Percentiles rank a stretch among this genome's conserved stretches.
These are phyloP conservation scores for Candida suzukii DNA, from an alignment of 805 yeast species.

Conservation along the genomic window DNA sequence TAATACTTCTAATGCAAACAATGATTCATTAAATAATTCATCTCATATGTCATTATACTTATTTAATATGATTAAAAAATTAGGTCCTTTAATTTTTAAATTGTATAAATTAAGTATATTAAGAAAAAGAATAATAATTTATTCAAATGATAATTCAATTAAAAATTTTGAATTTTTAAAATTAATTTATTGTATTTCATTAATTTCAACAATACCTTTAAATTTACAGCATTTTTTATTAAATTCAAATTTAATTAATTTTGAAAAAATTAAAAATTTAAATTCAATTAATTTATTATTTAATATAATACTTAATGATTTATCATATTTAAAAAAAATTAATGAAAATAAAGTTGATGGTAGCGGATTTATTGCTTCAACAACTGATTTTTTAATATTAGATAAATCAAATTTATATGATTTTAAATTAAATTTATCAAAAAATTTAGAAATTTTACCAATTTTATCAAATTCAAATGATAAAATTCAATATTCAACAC, in stretches of 20 bases:
- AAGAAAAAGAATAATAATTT: constrained; percentile 48
- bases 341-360: constrained; percentile 8
- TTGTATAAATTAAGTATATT: constrained; percentile 58
- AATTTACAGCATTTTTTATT: constrained; percentile 30
- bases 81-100: constrained; percentile 62
- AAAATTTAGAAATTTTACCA: constrained; percentile 3
- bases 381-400: constrained; percentile 60
- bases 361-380: constrained; percentile 47
- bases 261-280: constrained; percentile 9
- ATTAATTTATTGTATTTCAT: constrained; percentile 50
- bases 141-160: constrained; percentile 10
- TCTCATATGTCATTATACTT: constrained; percentile 42
- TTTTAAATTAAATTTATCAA: constrained; percentile 22
- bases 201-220: constrained; percentile 58
- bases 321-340: constrained; percentile 26
- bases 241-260: constrained; percentile 18
- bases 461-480: not conserved
- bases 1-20: not conserved
- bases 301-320: constrained; percentile 56
- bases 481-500: constrained; percentile 20
- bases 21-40: constrained; percentile 14
- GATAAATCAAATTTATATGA: constrained; percentile 49
- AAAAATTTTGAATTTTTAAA: constrained; percentile 31
- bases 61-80: constrained; percentile 35
- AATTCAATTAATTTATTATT: constrained; percentile 45